These are phyloP conservation scores for Pleurotus giganteus DNA, from an alignment of 768 basidiomycete species.

Conservation along the genomic window DNA sequence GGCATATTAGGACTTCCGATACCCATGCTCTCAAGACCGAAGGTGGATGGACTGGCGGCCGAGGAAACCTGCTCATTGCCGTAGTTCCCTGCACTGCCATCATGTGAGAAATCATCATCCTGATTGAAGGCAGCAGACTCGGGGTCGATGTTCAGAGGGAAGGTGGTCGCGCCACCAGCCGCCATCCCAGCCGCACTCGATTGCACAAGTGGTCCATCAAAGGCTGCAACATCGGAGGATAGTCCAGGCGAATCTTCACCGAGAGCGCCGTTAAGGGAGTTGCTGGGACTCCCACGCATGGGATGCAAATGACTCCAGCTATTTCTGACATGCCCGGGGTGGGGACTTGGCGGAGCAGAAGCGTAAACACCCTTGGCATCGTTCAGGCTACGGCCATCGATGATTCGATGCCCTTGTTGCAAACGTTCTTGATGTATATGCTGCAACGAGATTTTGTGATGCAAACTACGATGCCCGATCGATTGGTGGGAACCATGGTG, in stretches of 20 bases:
- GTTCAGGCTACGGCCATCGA: neutral
- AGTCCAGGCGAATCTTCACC: neutral
- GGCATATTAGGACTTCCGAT: constrained; percentile 1
- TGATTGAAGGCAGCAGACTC: neutral
- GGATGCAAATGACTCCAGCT: constrained; percentile 3
- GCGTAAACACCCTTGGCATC: constrained; percentile 4
- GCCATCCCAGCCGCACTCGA: neutral
- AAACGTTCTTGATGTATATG: constrained; percentile 6
- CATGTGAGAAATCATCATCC: neutral
- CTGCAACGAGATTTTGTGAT: constrained; percentile 8
- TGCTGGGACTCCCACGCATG: neutral
- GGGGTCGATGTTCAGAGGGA: constrained; percentile 1
- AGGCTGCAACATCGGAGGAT: neutral
- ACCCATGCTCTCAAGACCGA: neutral
- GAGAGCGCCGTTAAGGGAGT: constrained; percentile 6
- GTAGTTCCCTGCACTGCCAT: neutral
- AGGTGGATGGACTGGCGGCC: neutral
- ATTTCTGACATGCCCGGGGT: constrained; percentile 7
- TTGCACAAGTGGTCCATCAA: neutral
- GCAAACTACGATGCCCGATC: neutral
- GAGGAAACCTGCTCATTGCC: neutral
- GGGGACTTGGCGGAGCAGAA: constrained; percentile 5
- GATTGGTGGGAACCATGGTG: constrained; percentile 6
- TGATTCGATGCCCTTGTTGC: neutral
- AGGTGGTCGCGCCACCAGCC: neutral